A percentile compares a stretch with the other conserved stretches of the same genome.
Evolutionary conservation across 2,329 filamentous ascomycete species (phyloP).

Genomic region (Exserohilum turcica): DNA sequence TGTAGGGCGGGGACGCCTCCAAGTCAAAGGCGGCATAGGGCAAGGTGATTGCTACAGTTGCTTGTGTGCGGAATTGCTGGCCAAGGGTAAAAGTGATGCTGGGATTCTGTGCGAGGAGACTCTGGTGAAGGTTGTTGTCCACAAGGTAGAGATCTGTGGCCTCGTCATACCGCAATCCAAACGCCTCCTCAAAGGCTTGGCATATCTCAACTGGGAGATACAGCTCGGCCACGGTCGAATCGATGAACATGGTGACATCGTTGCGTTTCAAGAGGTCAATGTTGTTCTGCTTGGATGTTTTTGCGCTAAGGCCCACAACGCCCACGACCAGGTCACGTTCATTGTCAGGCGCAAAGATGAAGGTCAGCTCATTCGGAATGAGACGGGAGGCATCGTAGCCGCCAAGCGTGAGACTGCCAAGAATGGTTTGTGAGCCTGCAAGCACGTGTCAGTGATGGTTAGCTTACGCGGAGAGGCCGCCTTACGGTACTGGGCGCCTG

Average conservation of each 20-base stretch:
- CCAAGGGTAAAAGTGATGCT: slow-evolving; percentile 53
- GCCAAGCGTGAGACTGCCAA: slow-evolving; percentile 65
- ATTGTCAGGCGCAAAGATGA: slow-evolving; percentile 61
- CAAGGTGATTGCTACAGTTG: slow-evolving; percentile 52
- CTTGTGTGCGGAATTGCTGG: slow-evolving; percentile 39
- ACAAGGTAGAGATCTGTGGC: slow-evolving; percentile 69
- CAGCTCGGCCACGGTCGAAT: slow-evolving; percentile 56
- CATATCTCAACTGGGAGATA: slow-evolving; percentile 61
- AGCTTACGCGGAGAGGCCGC: slow-evolving; percentile 3
- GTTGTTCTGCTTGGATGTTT: slow-evolving; percentile 35
- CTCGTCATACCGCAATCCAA: slow-evolving; percentile 69
- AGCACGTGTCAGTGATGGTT: slow-evolving; percentile 16
- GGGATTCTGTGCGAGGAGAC: slow-evolving; percentile 51
- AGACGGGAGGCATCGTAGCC: slow-evolving; percentile 71
- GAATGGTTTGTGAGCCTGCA: slow-evolving; percentile 42
- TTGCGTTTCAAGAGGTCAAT: slow-evolving; percentile 45
- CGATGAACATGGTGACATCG: slow-evolving; percentile 53
- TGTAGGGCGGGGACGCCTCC: slow-evolving; percentile 54
- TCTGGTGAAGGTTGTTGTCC: slow-evolving; percentile 61
- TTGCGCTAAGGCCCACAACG: slow-evolving; percentile 50
- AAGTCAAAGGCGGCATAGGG: slow-evolving; percentile 59
- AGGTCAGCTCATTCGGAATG: slow-evolving; percentile 63
- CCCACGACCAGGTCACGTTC: slow-evolving; percentile 66
- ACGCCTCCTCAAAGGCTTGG: slow-evolving; percentile 65
- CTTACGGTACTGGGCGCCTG: slow-evolving; percentile 73